Percentiles rank a stretch among this genome's conserved stretches.
These are phyloP conservation scores for Poa pratensis DNA, from an alignment of 176 grass and related monocot genomes.

Conservation along the genomic window DNA sequence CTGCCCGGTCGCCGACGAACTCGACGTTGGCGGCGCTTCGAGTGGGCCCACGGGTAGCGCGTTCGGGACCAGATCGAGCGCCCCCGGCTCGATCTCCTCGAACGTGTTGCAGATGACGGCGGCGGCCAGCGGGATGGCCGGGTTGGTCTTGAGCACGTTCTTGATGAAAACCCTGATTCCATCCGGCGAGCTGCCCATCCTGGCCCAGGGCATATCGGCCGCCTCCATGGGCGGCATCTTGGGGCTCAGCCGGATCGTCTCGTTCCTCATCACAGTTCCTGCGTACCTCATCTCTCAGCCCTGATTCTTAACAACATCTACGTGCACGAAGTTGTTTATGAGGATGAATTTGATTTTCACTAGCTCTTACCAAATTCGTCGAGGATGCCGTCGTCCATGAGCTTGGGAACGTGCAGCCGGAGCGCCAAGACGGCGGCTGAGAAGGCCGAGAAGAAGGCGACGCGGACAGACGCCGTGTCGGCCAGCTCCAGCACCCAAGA, in stretches of 20 bases:
- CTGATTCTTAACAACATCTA: background rate
- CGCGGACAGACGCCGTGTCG: background rate
- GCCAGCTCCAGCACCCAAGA: background rate
- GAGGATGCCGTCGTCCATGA: background rate
- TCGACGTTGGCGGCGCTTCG: background rate
- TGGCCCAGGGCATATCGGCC: constrained; percentile 26
- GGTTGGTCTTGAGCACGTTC: background rate
- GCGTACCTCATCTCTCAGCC: background rate
- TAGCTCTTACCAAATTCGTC: constrained; percentile 2
- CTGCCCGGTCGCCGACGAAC: background rate
- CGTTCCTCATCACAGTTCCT: background rate
- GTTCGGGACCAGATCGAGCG: constrained; percentile 39
- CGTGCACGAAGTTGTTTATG: background rate
- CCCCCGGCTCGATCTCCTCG: constrained; percentile 43
- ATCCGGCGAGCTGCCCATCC: background rate
- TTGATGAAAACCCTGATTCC: constrained; percentile 17
- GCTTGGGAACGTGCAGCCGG: background rate
- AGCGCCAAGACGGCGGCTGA: background rate
- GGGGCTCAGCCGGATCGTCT: constrained; percentile 46
- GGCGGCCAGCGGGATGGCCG: background rate
- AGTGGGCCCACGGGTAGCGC: constrained; percentile 56
- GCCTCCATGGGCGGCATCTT: constrained; percentile 39
- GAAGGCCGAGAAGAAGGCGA: background rate
- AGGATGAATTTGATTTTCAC: background rate
- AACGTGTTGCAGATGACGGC: constrained; percentile 74